phyloP scores from a whole-genome alignment of 2,329 filamentous ascomycete species.

The Aaosphaeria pasadenensis region DNA sequence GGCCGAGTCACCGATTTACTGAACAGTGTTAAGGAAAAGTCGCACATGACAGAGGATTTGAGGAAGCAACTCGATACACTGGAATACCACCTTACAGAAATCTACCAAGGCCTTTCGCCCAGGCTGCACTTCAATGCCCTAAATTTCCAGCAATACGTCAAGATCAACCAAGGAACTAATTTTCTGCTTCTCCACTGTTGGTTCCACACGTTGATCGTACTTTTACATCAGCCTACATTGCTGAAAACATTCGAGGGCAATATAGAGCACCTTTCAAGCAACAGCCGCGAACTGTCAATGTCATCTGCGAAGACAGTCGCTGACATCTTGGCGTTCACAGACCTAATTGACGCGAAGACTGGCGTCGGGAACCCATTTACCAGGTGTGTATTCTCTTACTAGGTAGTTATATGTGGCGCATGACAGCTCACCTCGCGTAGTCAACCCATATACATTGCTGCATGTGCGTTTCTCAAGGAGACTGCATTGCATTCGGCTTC shows the following conservation, averaged over 20 bases:
- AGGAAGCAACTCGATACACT: conserved; percentile 70
- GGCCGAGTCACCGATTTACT: conserved; percentile 80
- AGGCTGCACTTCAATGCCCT: conserved; percentile 78
- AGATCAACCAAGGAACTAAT: conserved; percentile 76
- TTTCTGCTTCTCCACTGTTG: conserved; percentile 86
- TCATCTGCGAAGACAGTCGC: conserved; percentile 89
- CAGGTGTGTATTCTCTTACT: conserved; percentile 22
- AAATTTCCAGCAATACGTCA: conserved; percentile 84
- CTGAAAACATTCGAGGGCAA: conserved; percentile 70
- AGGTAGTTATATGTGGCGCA: neutral
- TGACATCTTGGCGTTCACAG: conserved; percentile 82
- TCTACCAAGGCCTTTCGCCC: conserved; percentile 71
- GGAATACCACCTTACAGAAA: conserved; percentile 73
- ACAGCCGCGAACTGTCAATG: conserved; percentile 79
- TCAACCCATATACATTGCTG: conserved; percentile 88
- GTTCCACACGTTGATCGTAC: conserved; percentile 83
- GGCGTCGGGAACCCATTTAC: conserved; percentile 88
- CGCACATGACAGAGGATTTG: conserved; percentile 72
- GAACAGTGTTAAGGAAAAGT: conserved; percentile 72
- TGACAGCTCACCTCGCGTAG: conserved; percentile 42
- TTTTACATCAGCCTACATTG: conserved; percentile 79
- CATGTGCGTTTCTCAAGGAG: conserved; percentile 84
- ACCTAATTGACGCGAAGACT: conserved; percentile 80
- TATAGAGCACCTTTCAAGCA: conserved; percentile 70
- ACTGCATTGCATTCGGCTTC: conserved; percentile 67